phyloP scores from a whole-genome alignment of 2,329 filamentous ascomycete species.

The Cercospora canescens region DNA sequence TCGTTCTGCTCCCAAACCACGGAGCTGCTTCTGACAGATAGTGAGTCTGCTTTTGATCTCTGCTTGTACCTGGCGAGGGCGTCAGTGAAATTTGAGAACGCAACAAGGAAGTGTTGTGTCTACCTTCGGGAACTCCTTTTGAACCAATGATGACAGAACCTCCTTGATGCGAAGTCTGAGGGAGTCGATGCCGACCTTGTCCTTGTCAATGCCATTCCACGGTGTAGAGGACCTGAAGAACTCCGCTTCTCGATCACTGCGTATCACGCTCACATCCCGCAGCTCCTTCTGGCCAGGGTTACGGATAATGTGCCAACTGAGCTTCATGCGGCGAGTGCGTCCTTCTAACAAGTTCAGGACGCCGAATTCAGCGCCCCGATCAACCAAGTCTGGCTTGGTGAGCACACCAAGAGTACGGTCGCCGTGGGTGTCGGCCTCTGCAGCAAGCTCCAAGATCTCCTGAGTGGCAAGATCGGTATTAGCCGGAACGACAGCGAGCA shows the following conservation, averaged over 20 bases:
- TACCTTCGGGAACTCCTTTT: slow-evolving; percentile 49
- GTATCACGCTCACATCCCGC: slow-evolving; percentile 9
- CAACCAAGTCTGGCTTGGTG: slow-evolving; percentile 38
- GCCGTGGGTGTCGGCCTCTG: slow-evolving; percentile 35
- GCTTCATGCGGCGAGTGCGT: slow-evolving; percentile 26
- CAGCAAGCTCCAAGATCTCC: slow-evolving; percentile 47
- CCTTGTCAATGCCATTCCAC: slow-evolving; percentile 41
- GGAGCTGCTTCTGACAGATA: slow-evolving; percentile 35
- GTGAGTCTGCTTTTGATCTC: slow-evolving; percentile 37
- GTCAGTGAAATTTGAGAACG: not conserved
- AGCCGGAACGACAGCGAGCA: slow-evolving; percentile 46
- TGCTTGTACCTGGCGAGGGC: not conserved
- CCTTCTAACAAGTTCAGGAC: slow-evolving; percentile 32
- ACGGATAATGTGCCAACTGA: slow-evolving; percentile 38
- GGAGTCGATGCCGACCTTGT: slow-evolving; percentile 44
- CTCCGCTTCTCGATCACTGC: slow-evolving; percentile 31
- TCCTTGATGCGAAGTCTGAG: slow-evolving; percentile 44
- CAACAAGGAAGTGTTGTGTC: not conserved
- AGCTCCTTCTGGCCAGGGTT: slow-evolving; percentile 35
- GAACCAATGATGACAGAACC: slow-evolving; percentile 44
- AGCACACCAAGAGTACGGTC: slow-evolving; percentile 39
- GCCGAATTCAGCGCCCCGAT: not conserved
- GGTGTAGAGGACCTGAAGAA: slow-evolving; percentile 38
- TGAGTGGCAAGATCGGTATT: slow-evolving; percentile 50
- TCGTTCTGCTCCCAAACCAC: slow-evolving; percentile 52